Evolutionary conservation across 1,284 basidiomycete species (phyloP).

Genomic region (Tilletia walkeri): DNA sequence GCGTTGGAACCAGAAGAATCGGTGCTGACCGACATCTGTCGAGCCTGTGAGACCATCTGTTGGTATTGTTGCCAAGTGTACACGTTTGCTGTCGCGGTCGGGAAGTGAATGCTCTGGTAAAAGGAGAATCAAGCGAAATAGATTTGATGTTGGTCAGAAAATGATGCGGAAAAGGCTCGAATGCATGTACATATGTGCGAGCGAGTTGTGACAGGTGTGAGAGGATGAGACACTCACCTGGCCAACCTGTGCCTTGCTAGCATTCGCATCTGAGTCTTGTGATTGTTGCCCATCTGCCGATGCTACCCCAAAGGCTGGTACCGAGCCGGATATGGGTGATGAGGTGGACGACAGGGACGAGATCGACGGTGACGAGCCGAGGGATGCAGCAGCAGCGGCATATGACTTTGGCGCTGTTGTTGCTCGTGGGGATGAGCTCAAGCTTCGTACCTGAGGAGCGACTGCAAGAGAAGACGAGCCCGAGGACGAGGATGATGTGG

Average conservation of each 20-base stretch:
- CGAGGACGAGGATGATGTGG: neutral
- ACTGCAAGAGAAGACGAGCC: neutral
- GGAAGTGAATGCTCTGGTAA: slow-evolving; percentile 3
- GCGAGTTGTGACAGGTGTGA: neutral
- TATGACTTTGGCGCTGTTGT: neutral
- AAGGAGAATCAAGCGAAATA: neutral
- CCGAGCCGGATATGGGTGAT: neutral
- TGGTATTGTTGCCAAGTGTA: slow-evolving; percentile 47
- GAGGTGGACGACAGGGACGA: slow-evolving; percentile 6
- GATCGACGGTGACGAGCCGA: neutral
- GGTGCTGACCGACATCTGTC: slow-evolving; percentile 30
- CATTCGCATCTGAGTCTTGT: neutral
- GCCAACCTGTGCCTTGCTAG: neutral
- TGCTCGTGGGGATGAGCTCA: slow-evolving; percentile 11
- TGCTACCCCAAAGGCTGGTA: neutral
- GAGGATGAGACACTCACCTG: slow-evolving; percentile 3
- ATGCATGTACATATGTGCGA: no score
- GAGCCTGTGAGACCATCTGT: slow-evolving; percentile 42
- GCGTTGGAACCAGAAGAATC: slow-evolving; percentile 24
- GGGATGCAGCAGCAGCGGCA: slow-evolving; percentile 6
- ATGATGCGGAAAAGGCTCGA: no score
- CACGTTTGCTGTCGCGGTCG: slow-evolving; percentile 5
- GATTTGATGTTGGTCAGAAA: no score
- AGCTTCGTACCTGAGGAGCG: slow-evolving; percentile 11
- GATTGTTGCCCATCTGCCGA: slow-evolving; percentile 3